phyloP scores from a whole-genome alignment of 257 asterid species.

The Handroanthus guayacan region DNA sequence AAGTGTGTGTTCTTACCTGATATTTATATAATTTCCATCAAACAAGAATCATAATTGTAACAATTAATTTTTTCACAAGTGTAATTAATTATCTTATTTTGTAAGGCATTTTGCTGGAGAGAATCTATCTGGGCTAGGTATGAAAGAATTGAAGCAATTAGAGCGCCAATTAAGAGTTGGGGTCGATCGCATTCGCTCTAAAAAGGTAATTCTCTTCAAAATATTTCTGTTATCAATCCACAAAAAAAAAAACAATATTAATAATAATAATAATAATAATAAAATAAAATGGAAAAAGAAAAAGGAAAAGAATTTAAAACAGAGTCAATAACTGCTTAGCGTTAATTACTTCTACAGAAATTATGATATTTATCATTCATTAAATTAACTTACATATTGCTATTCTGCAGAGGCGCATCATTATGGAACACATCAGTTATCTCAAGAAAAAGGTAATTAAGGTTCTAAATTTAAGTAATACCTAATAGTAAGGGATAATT shows the following conservation, averaged over 20 bases:
- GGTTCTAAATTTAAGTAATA: background rate
- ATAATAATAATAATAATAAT: no score
- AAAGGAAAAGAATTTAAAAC: no score
- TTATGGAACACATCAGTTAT: conserved; percentile 52
- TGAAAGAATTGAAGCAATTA: conserved; percentile 66
- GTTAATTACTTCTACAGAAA: background rate
- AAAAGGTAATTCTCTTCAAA: conserved; percentile 41
- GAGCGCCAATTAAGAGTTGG: conserved; percentile 66
- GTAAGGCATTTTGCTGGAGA: conserved; percentile 64
- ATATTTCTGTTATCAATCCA: background rate
- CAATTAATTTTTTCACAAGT: background rate
- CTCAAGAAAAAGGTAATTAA: conserved; percentile 54
- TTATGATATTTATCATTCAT: background rate
- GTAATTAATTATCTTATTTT: conserved; percentile 4
- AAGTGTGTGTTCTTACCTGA: conserved; percentile 33
- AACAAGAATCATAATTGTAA: no score
- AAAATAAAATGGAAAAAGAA: no score
- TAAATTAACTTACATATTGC: background rate
- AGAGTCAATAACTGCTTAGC: no score
- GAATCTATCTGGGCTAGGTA: conserved; percentile 54
- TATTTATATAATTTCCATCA: background rate
- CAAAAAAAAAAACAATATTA: background rate
- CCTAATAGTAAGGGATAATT: no score
- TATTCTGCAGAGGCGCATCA: conserved; percentile 47
- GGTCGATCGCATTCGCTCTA: conserved; percentile 66